Evolutionary conservation across 108 stramenopile species (phyloP).

Genomic region (Cyclostephanos tholiformis): DNA sequence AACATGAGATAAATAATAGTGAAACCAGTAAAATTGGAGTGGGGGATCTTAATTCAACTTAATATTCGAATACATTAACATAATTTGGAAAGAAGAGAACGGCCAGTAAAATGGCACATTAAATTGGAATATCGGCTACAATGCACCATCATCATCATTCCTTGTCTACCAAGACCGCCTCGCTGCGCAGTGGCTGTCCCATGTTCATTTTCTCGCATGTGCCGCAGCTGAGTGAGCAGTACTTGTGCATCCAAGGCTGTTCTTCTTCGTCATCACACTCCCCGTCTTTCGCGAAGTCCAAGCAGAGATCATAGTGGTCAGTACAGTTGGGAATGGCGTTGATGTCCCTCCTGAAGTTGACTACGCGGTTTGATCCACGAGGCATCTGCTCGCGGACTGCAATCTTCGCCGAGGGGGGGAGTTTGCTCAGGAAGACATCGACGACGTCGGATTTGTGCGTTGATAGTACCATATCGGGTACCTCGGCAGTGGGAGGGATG

Average conservation of each 20-base stretch:
- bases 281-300: constrained; percentile 49
- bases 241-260: constrained; percentile 45
- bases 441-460: constrained; percentile 27
- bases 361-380: constrained; percentile 41
- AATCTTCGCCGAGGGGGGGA: constrained; percentile 25
- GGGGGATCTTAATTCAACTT: too few relatives aligned
- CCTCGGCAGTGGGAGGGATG: constrained; percentile 32
- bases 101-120: too few relatives aligned
- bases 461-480: constrained; percentile 36
- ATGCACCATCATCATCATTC: neutral
- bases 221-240: constrained; percentile 43
- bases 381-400: constrained; percentile 48
- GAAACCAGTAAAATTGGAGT: too few relatives aligned
- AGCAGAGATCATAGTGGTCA: constrained; percentile 38
- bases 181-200: neutral
- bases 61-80: too few relatives aligned
- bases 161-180: neutral
- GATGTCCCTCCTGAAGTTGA: constrained; percentile 55
- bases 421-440: constrained; percentile 38
- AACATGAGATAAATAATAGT: too few relatives aligned
- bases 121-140: neutral
- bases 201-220: constrained; percentile 36
- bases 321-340: constrained; percentile 42
- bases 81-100: too few relatives aligned
- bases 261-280: constrained; percentile 52